phyloP scores from a whole-genome alignment of 371 early-diverging fungal genomes.

The Funneliformis caledonium region DNA sequence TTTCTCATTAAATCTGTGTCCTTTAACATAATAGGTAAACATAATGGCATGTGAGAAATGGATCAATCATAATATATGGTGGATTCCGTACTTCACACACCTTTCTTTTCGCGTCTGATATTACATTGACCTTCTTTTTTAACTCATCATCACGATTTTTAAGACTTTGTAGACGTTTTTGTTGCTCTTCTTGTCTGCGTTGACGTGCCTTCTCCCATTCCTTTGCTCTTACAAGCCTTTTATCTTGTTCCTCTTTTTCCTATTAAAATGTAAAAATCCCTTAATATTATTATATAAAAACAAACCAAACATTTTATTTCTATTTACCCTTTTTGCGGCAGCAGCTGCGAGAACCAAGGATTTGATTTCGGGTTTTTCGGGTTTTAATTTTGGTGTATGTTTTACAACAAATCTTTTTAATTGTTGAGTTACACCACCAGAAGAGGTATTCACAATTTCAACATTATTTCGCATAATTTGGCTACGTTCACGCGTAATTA shows the following conservation, averaged over 20 bases:
- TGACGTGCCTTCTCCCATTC: slow-evolving; percentile 1
- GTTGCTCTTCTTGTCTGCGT: slow-evolving; percentile 8
- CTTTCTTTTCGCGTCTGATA: slow-evolving; percentile 9
- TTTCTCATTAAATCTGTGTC: background rate
- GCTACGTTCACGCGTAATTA: background rate
- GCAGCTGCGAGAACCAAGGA: background rate
- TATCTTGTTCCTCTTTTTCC: slow-evolving; percentile 19
- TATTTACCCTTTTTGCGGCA: background rate
- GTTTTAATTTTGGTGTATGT: background rate
- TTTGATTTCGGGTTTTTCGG: slow-evolving; percentile 8
- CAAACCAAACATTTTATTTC: no score
- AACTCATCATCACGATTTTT: slow-evolving; percentile 27
- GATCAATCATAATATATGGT: background rate
- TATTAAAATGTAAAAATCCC: background rate
- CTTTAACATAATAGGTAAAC: background rate
- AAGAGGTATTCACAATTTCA: background rate
- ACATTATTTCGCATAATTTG: background rate
- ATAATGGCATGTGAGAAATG: background rate
- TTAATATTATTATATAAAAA: background rate
- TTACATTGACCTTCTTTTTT: background rate
- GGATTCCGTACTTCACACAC: background rate
- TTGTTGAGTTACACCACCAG: background rate
- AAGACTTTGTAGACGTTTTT: background rate
- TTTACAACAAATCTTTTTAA: background rate
- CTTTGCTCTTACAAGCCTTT: background rate